Evolutionary conservation across 768 basidiomycete genomes (phyloP).

Genomic region (Hebeloma cylindrosporum): DNA sequence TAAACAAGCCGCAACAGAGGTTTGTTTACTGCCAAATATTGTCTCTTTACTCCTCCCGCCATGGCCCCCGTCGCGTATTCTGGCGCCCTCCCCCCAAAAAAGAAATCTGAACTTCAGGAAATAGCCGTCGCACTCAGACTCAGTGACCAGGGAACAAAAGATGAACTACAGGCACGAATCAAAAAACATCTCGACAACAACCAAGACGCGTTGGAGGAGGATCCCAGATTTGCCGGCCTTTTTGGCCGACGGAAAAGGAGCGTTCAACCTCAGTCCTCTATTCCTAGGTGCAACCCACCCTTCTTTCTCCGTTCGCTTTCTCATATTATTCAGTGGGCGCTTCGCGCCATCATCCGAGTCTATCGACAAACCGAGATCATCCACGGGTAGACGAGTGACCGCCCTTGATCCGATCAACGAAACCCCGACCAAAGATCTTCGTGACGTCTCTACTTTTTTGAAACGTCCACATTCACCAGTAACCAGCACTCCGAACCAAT

Average conservation of each 20-base stretch:
- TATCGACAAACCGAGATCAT: constrained; percentile 24
- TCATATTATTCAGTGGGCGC: constrained; percentile 13
- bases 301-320: not conserved
- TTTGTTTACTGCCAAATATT: constrained; percentile 23
- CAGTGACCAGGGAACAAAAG: constrained; percentile 58
- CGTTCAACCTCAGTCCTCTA: constrained; percentile 36
- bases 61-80: constrained; percentile 48
- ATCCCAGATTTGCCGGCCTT: constrained; percentile 58
- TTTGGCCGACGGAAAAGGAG: constrained; percentile 46
- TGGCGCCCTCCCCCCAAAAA: constrained; percentile 62
- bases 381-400: constrained; percentile 26
- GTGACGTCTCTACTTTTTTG: constrained; percentile 53
- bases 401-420: constrained; percentile 45
- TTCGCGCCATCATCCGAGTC: constrained; percentile 15
- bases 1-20: constrained; percentile 23
- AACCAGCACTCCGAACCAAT: constrained; percentile 25
- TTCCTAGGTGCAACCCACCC: constrained; percentile 10
- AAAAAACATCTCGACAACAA: constrained; percentile 60
- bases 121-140: constrained; percentile 56
- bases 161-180: constrained; percentile 61
- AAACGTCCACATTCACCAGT: constrained; percentile 45
- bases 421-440: constrained; percentile 50
- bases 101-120: constrained; percentile 65
- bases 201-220: constrained; percentile 52
- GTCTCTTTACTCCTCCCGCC: constrained; percentile 30